Evolutionary conservation across 805 yeast genomes (phyloP).

Genomic region (Kodamaea jinghongensis): DNA sequence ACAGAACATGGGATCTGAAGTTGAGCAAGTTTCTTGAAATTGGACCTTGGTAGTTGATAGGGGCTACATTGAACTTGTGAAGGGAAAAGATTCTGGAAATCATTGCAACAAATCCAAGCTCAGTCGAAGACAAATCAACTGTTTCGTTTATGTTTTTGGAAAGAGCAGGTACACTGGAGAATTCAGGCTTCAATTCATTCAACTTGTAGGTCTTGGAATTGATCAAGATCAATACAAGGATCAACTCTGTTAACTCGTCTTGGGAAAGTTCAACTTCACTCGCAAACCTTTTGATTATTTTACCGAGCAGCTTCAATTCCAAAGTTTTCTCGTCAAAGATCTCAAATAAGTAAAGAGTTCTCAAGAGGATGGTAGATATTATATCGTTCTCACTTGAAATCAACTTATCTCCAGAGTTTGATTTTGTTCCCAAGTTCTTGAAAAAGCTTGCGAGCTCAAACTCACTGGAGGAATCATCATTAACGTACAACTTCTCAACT

Average conservation of each 20-base stretch:
- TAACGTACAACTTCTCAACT: slow-evolving; percentile 22
- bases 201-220: slow-evolving; percentile 37
- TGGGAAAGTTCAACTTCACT: slow-evolving; percentile 12
- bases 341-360: slow-evolving; percentile 52
- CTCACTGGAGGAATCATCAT: slow-evolving; percentile 13
- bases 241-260: slow-evolving; percentile 36
- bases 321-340: slow-evolving; percentile 43
- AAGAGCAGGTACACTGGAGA: slow-evolving; percentile 29
- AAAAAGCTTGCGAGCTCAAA: slow-evolving; percentile 29
- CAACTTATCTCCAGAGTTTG: slow-evolving; percentile 17
- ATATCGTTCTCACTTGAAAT: slow-evolving; percentile 43
- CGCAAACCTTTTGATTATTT: slow-evolving; percentile 37
- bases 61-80: slow-evolving; percentile 32
- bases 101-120: slow-evolving; percentile 29
- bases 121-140: slow-evolving; percentile 38
- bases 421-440: slow-evolving; percentile 14
- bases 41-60: slow-evolving; percentile 61
- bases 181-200: slow-evolving; percentile 35
- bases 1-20: slow-evolving; percentile 63
- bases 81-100: slow-evolving; percentile 39
- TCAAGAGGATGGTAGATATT: slow-evolving; percentile 52
- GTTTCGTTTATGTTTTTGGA: slow-evolving; percentile 23
- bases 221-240: slow-evolving; percentile 47
- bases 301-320: slow-evolving; percentile 52
- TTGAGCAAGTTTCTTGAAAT: slow-evolving; percentile 63